Evolutionary conservation across 208 protist genomes (phyloP).

Genomic region (Trypanosoma scelopori): DNA sequence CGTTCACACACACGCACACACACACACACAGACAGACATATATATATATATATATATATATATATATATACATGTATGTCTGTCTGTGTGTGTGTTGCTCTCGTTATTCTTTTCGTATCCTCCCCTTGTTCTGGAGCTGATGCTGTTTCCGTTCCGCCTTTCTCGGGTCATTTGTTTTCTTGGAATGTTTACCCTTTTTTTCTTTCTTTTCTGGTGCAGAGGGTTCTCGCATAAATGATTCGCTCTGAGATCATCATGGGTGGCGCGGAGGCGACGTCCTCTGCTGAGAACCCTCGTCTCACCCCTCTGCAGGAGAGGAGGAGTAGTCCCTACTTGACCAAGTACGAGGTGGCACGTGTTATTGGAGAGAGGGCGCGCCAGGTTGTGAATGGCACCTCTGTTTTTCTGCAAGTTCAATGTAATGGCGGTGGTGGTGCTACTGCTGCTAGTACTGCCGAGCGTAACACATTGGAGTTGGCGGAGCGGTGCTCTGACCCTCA

Average conservation of each 20-base stretch:
- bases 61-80: slow-evolving; percentile 8
- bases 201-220: not conserved
- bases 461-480: slow-evolving; percentile 48
- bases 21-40: no score
- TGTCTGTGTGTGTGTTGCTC: slow-evolving; percentile 11
- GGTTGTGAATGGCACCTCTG: slow-evolving; percentile 64
- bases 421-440: no score
- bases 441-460: slow-evolving; percentile 14
- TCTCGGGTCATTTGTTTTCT: no score
- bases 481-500: slow-evolving; percentile 72
- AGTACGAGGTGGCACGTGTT: slow-evolving; percentile 83
- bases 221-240: slow-evolving; percentile 34
- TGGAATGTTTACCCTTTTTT: no score
- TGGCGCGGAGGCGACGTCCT: slow-evolving; percentile 40
- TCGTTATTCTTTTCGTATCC: no score
- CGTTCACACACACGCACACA: no score
- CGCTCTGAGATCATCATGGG: slow-evolving; percentile 56
- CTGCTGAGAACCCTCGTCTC: slow-evolving; percentile 28
- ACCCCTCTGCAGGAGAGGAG: slow-evolving; percentile 69
- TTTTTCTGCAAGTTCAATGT: slow-evolving; percentile 29
- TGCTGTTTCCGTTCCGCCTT: no score
- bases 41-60: slow-evolving; percentile 8
- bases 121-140: no score
- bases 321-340: slow-evolving; percentile 77
- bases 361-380: slow-evolving; percentile 81